These are phyloP conservation scores for Fusarium zealandicum DNA, from an alignment of 2,329 filamentous ascomycete genomes.

Conservation along the genomic window DNA sequence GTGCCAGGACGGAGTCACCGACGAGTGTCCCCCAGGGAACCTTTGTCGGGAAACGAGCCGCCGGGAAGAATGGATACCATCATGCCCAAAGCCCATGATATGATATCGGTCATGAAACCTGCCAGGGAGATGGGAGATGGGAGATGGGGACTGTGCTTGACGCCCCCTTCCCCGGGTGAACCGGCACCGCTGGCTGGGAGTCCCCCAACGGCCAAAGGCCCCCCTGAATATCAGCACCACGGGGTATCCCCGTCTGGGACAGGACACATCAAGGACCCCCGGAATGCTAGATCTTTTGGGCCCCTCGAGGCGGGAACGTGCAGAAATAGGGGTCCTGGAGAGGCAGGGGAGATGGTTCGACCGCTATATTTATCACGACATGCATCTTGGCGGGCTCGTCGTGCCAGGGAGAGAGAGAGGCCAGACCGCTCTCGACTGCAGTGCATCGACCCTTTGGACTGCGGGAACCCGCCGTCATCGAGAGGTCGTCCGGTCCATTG, in stretches of 20 bases:
- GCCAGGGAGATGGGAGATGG: not conserved
- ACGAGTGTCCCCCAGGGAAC: too few species aligned
- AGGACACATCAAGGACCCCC: not conserved
- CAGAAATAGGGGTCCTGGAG: slow-evolving; percentile 7
- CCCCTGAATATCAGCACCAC: not conserved
- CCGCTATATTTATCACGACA: slow-evolving; percentile 30
- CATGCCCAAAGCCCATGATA: not conserved
- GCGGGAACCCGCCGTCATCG: slow-evolving; percentile 9
- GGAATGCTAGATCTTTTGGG: not conserved
- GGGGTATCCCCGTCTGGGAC: not conserved
- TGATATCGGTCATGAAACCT: slow-evolving; percentile 1
- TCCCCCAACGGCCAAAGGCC: not conserved
- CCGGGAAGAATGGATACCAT: not conserved
- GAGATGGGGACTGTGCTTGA: too few species aligned
- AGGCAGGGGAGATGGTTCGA: not conserved
- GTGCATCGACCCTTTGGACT: slow-evolving; percentile 10
- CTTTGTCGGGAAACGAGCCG: slow-evolving; percentile 5
- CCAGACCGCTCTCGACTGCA: slow-evolving; percentile 3
- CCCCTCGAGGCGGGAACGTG: slow-evolving; percentile 7
- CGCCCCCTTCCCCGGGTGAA: too few species aligned
- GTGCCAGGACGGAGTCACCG: not conserved
- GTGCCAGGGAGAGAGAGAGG: too few species aligned
- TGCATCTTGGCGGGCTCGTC: too few species aligned
- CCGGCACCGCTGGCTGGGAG: too few species aligned
- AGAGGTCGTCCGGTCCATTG: not conserved